These are phyloP conservation scores for Lentinus brumalis DNA, from an alignment of 768 basidiomycete genomes.

Conservation along the genomic window DNA sequence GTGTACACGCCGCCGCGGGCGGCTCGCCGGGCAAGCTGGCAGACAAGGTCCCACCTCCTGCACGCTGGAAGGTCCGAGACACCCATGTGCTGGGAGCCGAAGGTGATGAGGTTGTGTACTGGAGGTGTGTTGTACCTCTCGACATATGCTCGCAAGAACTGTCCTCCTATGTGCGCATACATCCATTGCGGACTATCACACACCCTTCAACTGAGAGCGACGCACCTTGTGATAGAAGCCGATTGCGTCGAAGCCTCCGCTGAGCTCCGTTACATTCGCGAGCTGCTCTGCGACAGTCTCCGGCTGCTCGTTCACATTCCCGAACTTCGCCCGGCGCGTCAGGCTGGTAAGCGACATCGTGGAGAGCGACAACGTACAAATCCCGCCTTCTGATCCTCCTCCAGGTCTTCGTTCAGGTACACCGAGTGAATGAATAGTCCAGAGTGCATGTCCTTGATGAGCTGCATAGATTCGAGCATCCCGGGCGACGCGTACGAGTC, in stretches of 20 bases:
- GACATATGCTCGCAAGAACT: slow-evolving; percentile 82
- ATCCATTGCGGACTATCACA: background rate
- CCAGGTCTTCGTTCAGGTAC: slow-evolving; percentile 61
- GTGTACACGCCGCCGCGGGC: slow-evolving; percentile 67
- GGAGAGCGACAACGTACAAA: slow-evolving; percentile 54
- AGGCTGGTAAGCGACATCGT: background rate
- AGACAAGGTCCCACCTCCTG: slow-evolving; percentile 63
- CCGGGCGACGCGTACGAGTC: slow-evolving; percentile 76
- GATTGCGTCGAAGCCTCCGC: slow-evolving; percentile 78
- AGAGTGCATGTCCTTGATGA: slow-evolving; percentile 64
- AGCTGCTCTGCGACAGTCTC: slow-evolving; percentile 66
- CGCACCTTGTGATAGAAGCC: slow-evolving; percentile 86
- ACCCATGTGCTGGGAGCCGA: slow-evolving; percentile 89
- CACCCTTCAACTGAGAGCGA: background rate
- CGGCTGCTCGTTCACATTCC: slow-evolving; percentile 74
- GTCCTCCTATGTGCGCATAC: slow-evolving; percentile 54
- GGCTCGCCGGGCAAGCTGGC: slow-evolving; percentile 65
- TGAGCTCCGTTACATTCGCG: slow-evolving; percentile 60
- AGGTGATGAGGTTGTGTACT: slow-evolving; percentile 80
- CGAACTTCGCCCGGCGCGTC: slow-evolving; percentile 55
- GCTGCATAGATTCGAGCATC: slow-evolving; percentile 63
- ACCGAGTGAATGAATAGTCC: slow-evolving; percentile 80
- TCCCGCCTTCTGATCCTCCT: slow-evolving; percentile 66
- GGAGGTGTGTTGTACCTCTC: slow-evolving; percentile 75
- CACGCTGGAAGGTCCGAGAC: slow-evolving; percentile 76